phyloP scores from a whole-genome alignment of 2,329 filamentous ascomycete species.

The Corinectria fuckeliana region DNA sequence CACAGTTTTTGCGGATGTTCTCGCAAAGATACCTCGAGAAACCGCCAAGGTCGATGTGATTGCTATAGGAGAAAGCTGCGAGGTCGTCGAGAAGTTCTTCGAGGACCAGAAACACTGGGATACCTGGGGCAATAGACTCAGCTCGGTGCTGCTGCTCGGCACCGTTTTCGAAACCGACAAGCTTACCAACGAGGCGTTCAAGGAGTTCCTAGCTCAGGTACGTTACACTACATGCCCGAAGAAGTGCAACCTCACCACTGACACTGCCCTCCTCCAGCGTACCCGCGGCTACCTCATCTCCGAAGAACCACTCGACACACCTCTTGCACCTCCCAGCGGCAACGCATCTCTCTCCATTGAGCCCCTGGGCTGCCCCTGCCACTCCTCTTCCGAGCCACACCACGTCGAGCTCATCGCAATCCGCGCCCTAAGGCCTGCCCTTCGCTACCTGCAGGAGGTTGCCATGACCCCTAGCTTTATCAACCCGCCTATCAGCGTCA shows the following conservation, averaged over 20 bases:
- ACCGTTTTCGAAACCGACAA: conserved; percentile 49
- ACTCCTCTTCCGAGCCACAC: conserved; percentile 68
- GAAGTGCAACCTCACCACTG: conserved; percentile 12
- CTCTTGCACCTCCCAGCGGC: conserved; percentile 59
- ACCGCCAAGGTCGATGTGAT: conserved; percentile 71
- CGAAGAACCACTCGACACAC: conserved; percentile 55
- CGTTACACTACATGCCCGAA: conserved; percentile 23
- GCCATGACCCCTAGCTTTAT: conserved; percentile 47
- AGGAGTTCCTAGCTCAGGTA: conserved; percentile 59
- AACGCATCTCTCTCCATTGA: conserved; percentile 52
- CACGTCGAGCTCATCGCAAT: conserved; percentile 70
- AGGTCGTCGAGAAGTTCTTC: conserved; percentile 64
- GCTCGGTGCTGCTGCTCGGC: conserved; percentile 58
- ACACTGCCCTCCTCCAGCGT: conserved; percentile 48
- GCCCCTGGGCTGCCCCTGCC: conserved; percentile 67
- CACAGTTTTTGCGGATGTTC: conserved; percentile 69
- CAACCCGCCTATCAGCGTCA: conserved; percentile 49
- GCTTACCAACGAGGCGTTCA: conserved; percentile 53
- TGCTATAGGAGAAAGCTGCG: conserved; percentile 71
- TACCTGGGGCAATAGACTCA: conserved; percentile 51
- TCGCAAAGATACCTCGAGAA: conserved; percentile 55
- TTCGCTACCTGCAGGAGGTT: conserved; percentile 68
- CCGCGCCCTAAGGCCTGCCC: conserved; percentile 56
- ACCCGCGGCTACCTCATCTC: conserved; percentile 68
- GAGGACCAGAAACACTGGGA: conserved; percentile 60